phyloP scores from a whole-genome alignment of 1,284 basidiomycete genomes.

The Heterobasidion parviporum region DNA sequence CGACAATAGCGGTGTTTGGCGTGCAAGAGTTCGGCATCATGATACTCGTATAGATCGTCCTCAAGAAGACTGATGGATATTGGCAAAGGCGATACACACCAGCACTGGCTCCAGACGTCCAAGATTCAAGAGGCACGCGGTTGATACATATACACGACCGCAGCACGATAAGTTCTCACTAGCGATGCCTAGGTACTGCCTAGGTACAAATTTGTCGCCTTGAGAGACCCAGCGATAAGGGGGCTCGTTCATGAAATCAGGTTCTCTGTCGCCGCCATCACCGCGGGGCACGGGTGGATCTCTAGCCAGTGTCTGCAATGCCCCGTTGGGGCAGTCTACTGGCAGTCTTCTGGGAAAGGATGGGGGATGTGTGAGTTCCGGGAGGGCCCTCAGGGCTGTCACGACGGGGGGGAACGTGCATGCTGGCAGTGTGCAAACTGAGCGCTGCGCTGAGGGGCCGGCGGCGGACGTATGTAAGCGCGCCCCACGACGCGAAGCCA shows the following conservation, averaged over 20 bases:
- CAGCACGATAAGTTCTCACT: slow-evolving; percentile 12
- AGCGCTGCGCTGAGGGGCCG: too few species aligned
- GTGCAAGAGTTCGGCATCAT: slow-evolving; percentile 22
- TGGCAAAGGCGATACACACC: slow-evolving; percentile 13
- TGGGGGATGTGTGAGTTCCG: neutral
- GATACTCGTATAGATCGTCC: slow-evolving; percentile 20
- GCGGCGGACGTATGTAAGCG: too few species aligned
- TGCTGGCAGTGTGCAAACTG: too few species aligned
- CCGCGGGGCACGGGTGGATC: slow-evolving; percentile 17
- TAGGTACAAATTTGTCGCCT: slow-evolving; percentile 18
- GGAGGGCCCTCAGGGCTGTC: too few species aligned
- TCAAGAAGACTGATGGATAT: neutral
- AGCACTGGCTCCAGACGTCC: slow-evolving; percentile 19
- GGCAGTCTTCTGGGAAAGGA: neutral
- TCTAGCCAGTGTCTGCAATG: slow-evolving; percentile 23
- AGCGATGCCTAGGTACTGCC: slow-evolving; percentile 20
- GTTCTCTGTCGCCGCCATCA: slow-evolving; percentile 19
- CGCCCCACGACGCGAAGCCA: too few species aligned
- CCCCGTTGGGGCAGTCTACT: neutral
- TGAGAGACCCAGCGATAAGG: slow-evolving; percentile 23
- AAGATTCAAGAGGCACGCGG: neutral
- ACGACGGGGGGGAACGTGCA: too few species aligned
- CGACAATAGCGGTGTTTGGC: slow-evolving; percentile 26
- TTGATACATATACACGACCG: neutral
- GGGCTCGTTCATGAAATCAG: slow-evolving; percentile 23